A percentile compares a stretch with the other conserved stretches of the same genome.
Conservation (phyloP, 2,329 filamentous ascomycete species). For the Botrytis elliptica region DNA sequence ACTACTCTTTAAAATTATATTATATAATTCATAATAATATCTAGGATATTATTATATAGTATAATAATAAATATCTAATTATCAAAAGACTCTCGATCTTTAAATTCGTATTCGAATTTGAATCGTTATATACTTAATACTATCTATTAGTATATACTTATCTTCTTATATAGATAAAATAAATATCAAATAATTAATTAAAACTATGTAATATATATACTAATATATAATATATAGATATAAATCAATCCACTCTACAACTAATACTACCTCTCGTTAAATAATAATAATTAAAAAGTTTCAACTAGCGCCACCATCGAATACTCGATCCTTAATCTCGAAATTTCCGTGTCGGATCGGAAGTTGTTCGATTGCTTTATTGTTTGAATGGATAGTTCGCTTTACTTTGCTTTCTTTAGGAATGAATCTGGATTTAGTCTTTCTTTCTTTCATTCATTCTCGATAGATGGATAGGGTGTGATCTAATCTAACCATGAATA, state of each 20-base stretch:
- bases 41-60: neutral
- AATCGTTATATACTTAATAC: neutral
- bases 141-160: no score
- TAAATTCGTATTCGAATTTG: neutral
- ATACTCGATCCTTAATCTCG: neutral
- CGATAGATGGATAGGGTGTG: no score
- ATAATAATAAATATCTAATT: no score
- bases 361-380: no score
- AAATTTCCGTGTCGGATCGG: neutral
- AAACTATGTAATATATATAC: neutral
- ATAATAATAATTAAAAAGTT: neutral
- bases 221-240: no score
- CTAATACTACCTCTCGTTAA: neutral
- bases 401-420: neutral
- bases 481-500: no score
- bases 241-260: neutral
- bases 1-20: neutral
- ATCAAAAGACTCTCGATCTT: neutral
- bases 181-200: neutral
- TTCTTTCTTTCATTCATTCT: no score
- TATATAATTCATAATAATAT: neutral
- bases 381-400: no score
- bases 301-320: neutral
- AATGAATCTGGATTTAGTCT: no score
- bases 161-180: no score